phyloP scores from a whole-genome alignment of 2,329 filamentous ascomycete species.

The Aspergillus brasiliensis region DNA sequence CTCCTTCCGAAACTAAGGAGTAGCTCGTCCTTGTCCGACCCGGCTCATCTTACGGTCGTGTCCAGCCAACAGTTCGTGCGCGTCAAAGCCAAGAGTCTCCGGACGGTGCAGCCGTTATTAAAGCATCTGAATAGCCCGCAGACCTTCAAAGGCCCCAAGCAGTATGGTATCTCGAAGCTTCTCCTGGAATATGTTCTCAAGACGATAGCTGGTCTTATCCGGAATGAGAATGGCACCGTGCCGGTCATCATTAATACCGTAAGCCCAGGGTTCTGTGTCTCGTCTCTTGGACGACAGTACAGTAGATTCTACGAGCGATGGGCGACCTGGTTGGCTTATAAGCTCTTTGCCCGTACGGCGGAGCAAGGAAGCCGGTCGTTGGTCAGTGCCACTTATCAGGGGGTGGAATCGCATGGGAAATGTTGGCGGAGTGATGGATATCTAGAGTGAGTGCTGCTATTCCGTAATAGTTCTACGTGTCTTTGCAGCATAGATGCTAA shows the following conservation, averaged over 20 bases:
- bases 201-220: conserved; percentile 35
- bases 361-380: conserved; percentile 49
- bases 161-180: conserved; percentile 48
- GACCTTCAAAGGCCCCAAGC: conserved; percentile 33
- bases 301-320: conserved; percentile 38
- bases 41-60: conserved; percentile 48
- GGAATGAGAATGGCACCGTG: conserved; percentile 36
- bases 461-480: background rate
- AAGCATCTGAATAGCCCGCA: conserved; percentile 36
- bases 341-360: conserved; percentile 44
- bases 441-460: conserved; percentile 33
- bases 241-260: conserved; percentile 48
- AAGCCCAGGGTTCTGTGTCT: conserved; percentile 49
- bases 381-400: conserved; percentile 45
- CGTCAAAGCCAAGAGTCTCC: conserved; percentile 35
- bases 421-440: conserved; percentile 48
- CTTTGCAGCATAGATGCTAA: conserved; percentile 13
- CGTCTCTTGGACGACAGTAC: conserved; percentile 46
- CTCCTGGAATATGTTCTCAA: conserved; percentile 47
- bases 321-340: conserved; percentile 37
- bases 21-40: conserved; percentile 32
- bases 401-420: conserved; percentile 46
- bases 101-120: conserved; percentile 33
- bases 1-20: conserved; percentile 52
- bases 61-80: conserved; percentile 46